These are phyloP conservation scores for Huntiella bhutanensis DNA, from an alignment of 2,329 filamentous ascomycete genomes.

Conservation along the genomic window DNA sequence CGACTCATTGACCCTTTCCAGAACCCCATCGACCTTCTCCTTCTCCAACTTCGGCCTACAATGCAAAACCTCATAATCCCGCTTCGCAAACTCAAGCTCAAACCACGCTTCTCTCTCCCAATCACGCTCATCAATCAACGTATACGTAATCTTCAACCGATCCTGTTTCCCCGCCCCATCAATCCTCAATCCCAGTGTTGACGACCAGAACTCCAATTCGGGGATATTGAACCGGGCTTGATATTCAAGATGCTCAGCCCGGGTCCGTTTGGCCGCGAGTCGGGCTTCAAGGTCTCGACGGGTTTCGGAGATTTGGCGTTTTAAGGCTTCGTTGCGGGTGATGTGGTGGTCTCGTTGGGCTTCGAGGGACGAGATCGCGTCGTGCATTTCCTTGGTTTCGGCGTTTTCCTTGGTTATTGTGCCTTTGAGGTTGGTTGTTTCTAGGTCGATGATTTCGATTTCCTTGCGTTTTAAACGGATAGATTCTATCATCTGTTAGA, in stretches of 20 bases:
- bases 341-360: constrained; percentile 42
- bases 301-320: constrained; percentile 44
- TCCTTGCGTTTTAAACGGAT: constrained; percentile 76
- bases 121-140: constrained; percentile 67
- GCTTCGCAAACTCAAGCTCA: constrained; percentile 61
- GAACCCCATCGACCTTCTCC: constrained; percentile 56
- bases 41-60: constrained; percentile 66
- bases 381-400: constrained; percentile 58
- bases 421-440: constrained; percentile 51
- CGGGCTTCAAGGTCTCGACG: constrained; percentile 51
- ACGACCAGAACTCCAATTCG: constrained; percentile 91
- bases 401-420: constrained; percentile 58
- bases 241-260: constrained; percentile 56
- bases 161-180: constrained; percentile 76
- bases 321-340: constrained; percentile 35
- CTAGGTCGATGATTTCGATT: constrained; percentile 63
- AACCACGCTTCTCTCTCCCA: constrained; percentile 88
- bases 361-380: constrained; percentile 37
- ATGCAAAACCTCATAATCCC: constrained; percentile 71
- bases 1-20: constrained; percentile 66
- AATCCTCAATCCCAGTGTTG: constrained; percentile 71
- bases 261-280: constrained; percentile 51
- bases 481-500: constrained; percentile 43
- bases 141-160: constrained; percentile 76
- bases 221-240: constrained; percentile 81